Evolutionary conservation across 768 basidiomycete genomes (phyloP), one percentile per base, ranked within the genome.

Genomic region (Hypsizygus marmoreus): DNA sequence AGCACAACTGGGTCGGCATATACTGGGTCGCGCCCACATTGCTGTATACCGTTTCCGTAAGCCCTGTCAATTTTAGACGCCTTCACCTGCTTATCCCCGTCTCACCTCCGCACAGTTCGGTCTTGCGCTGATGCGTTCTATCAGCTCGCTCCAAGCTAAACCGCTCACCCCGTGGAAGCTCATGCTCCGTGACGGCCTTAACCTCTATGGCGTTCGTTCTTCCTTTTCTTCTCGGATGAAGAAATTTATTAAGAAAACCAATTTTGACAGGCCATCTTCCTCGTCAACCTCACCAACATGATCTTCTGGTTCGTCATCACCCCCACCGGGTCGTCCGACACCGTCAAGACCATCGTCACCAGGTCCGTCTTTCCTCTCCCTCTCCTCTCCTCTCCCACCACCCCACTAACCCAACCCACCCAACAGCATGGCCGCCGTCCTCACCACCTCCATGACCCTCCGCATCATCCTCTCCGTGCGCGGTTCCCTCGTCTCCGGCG

Each of bases 101-200:
- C 22, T 31, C 5, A 40, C 20, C 40, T 29, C 35, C 26, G 6
- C 31, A 1, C 54, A 84, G 81, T 76, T 86, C 59, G 72, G 55
- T 28, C 76, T 88, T 20, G 85, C 86, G 2, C 61, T 86, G 38
- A 63, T 60, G 35, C 82, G 84, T 40, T 86, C 84, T 17, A 54
- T 82, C 51, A 61, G 69, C 39, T 86, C 84, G 2, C 78, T 83
- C 52, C 47, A 75, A 44, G 58, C 69, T 23, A 89, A 86, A 56
- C 76, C 69, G 1, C 65, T 90, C 43, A 74, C 71, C 43, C 72
- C 75, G 23, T 92, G 90, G 90, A 89, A 91, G 59, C 75, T 92
- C 55, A 91, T 91, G 88, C 86, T 92, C 50, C 88, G 91, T 49
- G 90, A 92, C 61, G 87, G 88, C 12, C 80, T 92, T 54, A 91